Evolutionary conservation across 73 alveolate species (phyloP).

Genomic region (Diophrys appendiculata): DNA sequence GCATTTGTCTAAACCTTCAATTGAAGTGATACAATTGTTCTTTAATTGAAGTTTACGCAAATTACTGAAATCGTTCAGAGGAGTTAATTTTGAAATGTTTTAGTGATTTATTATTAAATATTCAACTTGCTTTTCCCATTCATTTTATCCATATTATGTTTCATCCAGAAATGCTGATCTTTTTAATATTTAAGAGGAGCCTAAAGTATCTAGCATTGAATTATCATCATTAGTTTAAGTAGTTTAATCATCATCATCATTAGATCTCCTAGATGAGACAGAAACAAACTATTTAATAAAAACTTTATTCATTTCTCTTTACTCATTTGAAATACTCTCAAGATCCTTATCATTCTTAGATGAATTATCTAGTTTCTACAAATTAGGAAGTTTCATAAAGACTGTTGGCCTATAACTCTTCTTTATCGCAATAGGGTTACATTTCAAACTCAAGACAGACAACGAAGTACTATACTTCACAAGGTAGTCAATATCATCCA

Average conservation of each 20-base stretch:
- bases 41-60: constrained; percentile 71
- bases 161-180: not conserved
- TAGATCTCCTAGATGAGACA: constrained; percentile 31
- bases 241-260: not conserved
- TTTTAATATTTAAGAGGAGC: not conserved
- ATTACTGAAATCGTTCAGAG: constrained; percentile 53
- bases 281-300: constrained; percentile 26
- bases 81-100: constrained; percentile 50
- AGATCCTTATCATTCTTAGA: constrained; percentile 55
- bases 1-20: constrained; percentile 78
- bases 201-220: not conserved
- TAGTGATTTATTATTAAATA: constrained; percentile 53
- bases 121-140: constrained; percentile 69
- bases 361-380: constrained; percentile 52
- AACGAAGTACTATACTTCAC: not conserved
- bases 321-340: constrained; percentile 28
- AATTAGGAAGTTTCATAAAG: constrained; percentile 32
- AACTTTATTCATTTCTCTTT: not conserved
- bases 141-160: not conserved
- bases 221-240: not conserved
- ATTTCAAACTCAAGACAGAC: constrained; percentile 45
- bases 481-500: not conserved
- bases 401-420: constrained; percentile 54
- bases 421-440: constrained; percentile 72
- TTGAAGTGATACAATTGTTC: constrained; percentile 78